These are phyloP conservation scores for Microbotryum intermedium DNA, from an alignment of 1,284 basidiomycete species.

Conservation along the genomic window DNA sequence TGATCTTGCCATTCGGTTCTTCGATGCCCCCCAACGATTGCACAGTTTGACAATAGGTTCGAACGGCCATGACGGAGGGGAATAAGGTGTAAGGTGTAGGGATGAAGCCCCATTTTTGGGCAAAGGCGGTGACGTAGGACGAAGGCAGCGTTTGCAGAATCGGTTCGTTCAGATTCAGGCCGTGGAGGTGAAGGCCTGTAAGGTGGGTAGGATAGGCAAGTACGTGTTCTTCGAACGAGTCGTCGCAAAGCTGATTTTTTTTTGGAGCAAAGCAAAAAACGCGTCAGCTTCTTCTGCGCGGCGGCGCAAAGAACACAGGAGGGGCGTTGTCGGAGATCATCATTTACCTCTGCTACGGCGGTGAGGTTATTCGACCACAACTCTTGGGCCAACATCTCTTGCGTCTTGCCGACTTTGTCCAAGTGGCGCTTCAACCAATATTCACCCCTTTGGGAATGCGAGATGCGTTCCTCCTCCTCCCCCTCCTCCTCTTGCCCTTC, in stretches of 20 bases:
- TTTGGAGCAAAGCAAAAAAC: not conserved
- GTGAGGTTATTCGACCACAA: slow-evolving; percentile 83
- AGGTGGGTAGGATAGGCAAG: slow-evolving; percentile 69
- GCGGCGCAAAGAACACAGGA: not conserved
- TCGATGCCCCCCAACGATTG: slow-evolving; percentile 61
- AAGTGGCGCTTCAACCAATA: slow-evolving; percentile 75
- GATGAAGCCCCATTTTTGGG: slow-evolving; percentile 85
- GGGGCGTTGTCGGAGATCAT: not conserved
- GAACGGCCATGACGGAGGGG: slow-evolving; percentile 59
- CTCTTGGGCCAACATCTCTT: slow-evolving; percentile 60
- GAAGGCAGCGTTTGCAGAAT: slow-evolving; percentile 67
- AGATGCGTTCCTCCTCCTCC: slow-evolving; percentile 6
- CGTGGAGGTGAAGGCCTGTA: slow-evolving; percentile 89
- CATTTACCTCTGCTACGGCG: slow-evolving; percentile 73
- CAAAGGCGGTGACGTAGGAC: slow-evolving; percentile 65
- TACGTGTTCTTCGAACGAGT: slow-evolving; percentile 96
- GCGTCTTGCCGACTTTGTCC: slow-evolving; percentile 53
- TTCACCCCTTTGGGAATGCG: slow-evolving; percentile 69
- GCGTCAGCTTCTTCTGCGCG: not conserved
- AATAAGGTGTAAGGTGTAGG: slow-evolving; percentile 58
- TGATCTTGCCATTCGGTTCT: slow-evolving; percentile 51
- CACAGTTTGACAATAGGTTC: slow-evolving; percentile 34
- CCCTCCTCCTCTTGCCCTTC: slow-evolving; percentile 40
- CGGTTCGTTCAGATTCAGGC: slow-evolving; percentile 67
- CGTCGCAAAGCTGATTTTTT: slow-evolving; percentile 73